These are phyloP conservation scores for Scenedesmus sp. DNA, from an alignment of 163 green algal species.

Conservation along the genomic window DNA sequence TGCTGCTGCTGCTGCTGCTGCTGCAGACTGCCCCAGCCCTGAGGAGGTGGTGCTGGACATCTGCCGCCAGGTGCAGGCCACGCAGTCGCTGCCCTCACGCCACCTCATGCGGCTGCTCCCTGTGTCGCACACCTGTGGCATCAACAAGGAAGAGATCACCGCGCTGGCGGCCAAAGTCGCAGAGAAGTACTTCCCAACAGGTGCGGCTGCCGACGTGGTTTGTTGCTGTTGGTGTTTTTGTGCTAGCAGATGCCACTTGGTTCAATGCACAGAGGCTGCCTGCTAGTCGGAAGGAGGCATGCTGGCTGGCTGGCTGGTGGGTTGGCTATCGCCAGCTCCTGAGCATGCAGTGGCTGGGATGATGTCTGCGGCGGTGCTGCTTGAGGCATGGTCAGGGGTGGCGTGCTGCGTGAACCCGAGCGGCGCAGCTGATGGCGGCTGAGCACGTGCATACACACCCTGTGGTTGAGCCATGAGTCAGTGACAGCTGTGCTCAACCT, in stretches of 20 bases:
- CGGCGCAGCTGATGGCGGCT: background rate
- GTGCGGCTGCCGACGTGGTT: background rate
- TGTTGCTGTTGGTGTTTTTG: background rate
- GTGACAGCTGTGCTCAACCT: too few species aligned
- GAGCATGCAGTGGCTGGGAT: background rate
- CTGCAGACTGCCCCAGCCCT: slow-evolving; percentile 56
- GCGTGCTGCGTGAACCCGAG: background rate
- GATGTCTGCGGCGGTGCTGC: slow-evolving; percentile 49
- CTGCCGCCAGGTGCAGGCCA: slow-evolving; percentile 56
- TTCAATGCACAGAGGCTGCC: slow-evolving; percentile 9
- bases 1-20: slow-evolving; percentile 12
- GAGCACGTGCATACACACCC: too few species aligned
- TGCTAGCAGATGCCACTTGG: background rate
- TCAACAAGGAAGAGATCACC: slow-evolving; percentile 79
- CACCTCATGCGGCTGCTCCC: slow-evolving; percentile 83
- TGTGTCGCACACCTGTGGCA: slow-evolving; percentile 77
- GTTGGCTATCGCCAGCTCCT: background rate
- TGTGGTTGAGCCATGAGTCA: too few species aligned
- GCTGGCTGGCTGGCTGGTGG: background rate
- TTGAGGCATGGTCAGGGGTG: too few species aligned
- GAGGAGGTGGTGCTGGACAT: slow-evolving; percentile 58
- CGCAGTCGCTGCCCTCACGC: slow-evolving; percentile 56
- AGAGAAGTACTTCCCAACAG: slow-evolving; percentile 73
- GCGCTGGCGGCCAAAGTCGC: slow-evolving; percentile 67
- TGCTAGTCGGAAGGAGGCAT: background rate